Evolutionary conservation across 2,329 filamentous ascomycete species (phyloP).

Genomic region (Metarhizium rileyi): DNA sequence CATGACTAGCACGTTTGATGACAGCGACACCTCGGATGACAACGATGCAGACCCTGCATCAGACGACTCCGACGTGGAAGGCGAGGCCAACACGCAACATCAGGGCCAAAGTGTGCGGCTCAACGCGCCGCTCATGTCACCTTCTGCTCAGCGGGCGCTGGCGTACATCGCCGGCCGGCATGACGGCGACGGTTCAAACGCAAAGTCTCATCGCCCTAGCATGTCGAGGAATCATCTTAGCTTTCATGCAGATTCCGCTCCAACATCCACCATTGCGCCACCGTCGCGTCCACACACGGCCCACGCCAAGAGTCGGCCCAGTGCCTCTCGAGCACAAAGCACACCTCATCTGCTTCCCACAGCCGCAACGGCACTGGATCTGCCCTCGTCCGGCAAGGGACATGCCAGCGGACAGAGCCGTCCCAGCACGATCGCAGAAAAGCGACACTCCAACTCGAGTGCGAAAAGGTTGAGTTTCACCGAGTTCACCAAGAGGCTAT

Average conservation of each 20-base stretch:
- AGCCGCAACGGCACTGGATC: slow-evolving; percentile 15
- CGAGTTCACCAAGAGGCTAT: slow-evolving; percentile 51
- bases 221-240: slow-evolving; percentile 22
- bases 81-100: slow-evolving; percentile 28
- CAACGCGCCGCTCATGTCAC: slow-evolving; percentile 27
- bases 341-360: slow-evolving; percentile 34
- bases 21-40: slow-evolving; percentile 36
- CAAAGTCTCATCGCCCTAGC: slow-evolving; percentile 22
- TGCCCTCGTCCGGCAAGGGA: slow-evolving; percentile 10
- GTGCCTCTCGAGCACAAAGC: slow-evolving; percentile 33
- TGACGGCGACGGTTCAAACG: slow-evolving; percentile 16
- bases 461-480: slow-evolving; percentile 50
- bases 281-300: slow-evolving; percentile 43
- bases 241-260: slow-evolving; percentile 18
- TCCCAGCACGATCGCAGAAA: slow-evolving; percentile 22
- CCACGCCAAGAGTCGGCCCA: slow-evolving; percentile 38
- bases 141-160: slow-evolving; percentile 38
- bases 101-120: slow-evolving; percentile 15
- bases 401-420: slow-evolving; percentile 19
- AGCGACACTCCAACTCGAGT: slow-evolving; percentile 43
- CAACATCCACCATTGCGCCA: slow-evolving; percentile 11
- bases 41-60: slow-evolving; percentile 26
- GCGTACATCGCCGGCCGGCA: slow-evolving; percentile 39
- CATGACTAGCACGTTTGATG: slow-evolving; percentile 41
- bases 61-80: slow-evolving; percentile 31